These are phyloP conservation scores for Tylopilus subfusipes DNA, from an alignment of 768 basidiomycete species.

Conservation along the genomic window DNA sequence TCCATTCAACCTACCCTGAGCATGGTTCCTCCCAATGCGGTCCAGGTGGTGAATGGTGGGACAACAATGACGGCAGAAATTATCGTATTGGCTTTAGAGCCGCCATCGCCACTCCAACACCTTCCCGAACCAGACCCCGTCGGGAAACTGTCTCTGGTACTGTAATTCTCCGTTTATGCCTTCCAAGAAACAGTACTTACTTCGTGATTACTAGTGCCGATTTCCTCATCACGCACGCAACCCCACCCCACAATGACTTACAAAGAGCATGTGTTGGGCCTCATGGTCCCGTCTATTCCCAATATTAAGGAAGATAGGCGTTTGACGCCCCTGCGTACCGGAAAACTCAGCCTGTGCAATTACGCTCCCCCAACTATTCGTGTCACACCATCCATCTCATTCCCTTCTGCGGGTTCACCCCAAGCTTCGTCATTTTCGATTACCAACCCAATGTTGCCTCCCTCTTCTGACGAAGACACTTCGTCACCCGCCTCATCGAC, in stretches of 20 bases:
- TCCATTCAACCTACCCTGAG: conserved; percentile 18
- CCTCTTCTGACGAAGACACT: conserved; percentile 12
- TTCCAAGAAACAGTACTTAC: not conserved
- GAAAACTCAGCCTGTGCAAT: conserved; percentile 31
- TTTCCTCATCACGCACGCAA: not conserved
- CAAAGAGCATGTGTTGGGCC: conserved; percentile 14
- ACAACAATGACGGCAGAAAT: conserved; percentile 78
- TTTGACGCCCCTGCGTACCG: conserved; percentile 3
- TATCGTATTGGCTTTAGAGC: conserved; percentile 68
- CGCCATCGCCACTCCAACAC: not conserved
- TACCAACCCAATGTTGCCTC: not conserved
- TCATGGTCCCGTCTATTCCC: conserved; percentile 3
- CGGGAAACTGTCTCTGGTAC: conserved; percentile 24
- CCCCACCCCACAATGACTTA: not conserved
- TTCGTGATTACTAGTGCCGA: conserved; percentile 5
- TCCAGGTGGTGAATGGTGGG: conserved; percentile 83
- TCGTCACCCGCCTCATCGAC: conserved; percentile 27
- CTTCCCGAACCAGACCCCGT: conserved; percentile 6
- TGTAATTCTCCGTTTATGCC: not conserved
- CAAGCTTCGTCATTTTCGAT: not conserved
- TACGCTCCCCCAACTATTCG: conserved; percentile 30
- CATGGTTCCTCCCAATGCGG: conserved; percentile 29
- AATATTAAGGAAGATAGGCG: not conserved
- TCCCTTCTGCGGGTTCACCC: not conserved
- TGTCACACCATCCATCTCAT: not conserved